phyloP scores from a whole-genome alignment of 208 protist genomes.

The Plasmodiophora brassicae region DNA sequence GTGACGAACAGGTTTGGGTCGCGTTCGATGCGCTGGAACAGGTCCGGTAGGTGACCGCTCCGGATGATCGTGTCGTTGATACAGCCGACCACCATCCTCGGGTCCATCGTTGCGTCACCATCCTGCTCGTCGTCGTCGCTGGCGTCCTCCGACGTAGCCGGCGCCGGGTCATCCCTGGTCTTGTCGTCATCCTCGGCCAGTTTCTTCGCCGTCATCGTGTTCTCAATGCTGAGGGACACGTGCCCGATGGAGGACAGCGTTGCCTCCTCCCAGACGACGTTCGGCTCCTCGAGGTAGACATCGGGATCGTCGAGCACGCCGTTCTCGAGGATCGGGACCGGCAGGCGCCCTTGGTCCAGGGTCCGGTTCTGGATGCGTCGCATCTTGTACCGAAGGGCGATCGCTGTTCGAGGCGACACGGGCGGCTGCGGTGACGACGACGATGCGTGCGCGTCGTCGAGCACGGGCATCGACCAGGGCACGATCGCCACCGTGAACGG shows the following conservation, averaged over 20 bases:
- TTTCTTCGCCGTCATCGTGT: not conserved
- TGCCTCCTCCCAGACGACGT: not conserved
- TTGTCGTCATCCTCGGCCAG: not conserved
- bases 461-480: no score
- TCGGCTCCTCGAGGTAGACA: not conserved
- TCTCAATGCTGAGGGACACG: not conserved
- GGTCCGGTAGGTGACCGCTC: not conserved
- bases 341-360: not conserved
- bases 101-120: not conserved
- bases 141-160: not conserved
- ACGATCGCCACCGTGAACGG: no score
- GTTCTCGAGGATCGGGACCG: not conserved
- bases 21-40: not conserved
- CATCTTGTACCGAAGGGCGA: not conserved
- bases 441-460: no score
- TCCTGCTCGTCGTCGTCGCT: not conserved
- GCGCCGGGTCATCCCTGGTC: not conserved
- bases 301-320: not conserved
- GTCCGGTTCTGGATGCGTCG: not conserved
- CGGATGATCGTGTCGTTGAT: not conserved
- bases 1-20: not conserved
- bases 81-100: not conserved
- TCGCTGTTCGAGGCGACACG: not conserved
- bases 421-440: no score
- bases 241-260: no score